Percentiles rank a stretch among this genome's conserved stretches.
phyloP scores from a whole-genome alignment of 495 filamentous ascomycete species.

The Podospora conica region DNA sequence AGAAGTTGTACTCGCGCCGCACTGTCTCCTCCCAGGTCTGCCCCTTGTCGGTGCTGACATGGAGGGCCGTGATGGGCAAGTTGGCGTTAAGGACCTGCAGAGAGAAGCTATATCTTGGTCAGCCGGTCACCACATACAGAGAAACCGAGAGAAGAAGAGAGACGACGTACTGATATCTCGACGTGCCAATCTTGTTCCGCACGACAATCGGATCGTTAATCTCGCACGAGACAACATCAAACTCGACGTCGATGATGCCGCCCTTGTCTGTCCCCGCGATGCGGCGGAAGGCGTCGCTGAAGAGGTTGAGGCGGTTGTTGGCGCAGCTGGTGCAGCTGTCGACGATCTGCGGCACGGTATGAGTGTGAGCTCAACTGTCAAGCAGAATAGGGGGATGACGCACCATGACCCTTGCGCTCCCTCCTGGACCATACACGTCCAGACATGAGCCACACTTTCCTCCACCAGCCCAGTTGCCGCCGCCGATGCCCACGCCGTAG shows the following conservation, averaged over 20 bases:
- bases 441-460: conserved; percentile 9
- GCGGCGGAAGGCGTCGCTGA: conserved; percentile 2
- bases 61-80: conserved; percentile 43
- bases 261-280: conserved; percentile 4
- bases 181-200: conserved; percentile 52
- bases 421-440: conserved; percentile 9
- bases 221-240: conserved; percentile 48
- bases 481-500: conserved; percentile 10
- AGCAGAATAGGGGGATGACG: not conserved
- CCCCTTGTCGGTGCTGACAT: conserved; percentile 54
- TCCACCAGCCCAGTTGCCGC: conserved; percentile 10
- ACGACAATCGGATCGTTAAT: conserved; percentile 47
- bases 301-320: conserved; percentile 11
- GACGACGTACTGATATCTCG: conserved; percentile 25
- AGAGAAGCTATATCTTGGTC: conserved; percentile 44
- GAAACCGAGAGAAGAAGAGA: too few species aligned
- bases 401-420: conserved; percentile 12
- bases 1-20: conserved; percentile 53
- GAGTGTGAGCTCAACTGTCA: not conserved
- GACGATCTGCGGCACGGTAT: not conserved
- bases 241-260: conserved; percentile 33
- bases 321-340: conserved; percentile 12
- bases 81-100: conserved; percentile 57
- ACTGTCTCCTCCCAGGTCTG: conserved; percentile 46
- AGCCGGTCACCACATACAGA: too few species aligned